Conservation (phyloP, 495 filamentous ascomycete species). For the Penicillium fimorum region DNA sequence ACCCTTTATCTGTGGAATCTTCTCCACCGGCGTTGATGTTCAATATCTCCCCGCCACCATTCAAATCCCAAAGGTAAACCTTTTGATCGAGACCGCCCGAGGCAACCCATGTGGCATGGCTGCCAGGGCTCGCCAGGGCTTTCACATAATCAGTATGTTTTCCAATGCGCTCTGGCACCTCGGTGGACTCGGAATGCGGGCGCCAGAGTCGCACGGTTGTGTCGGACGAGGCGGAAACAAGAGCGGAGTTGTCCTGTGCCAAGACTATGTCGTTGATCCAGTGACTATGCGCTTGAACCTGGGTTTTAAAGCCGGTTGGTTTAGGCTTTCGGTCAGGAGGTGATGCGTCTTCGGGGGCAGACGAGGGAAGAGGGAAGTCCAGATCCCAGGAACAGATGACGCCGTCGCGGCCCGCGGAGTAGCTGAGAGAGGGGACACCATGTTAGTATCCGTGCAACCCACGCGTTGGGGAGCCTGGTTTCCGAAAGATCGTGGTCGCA, state of each 20-base stretch:
- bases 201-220: conserved; percentile 94
- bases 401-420: conserved; percentile 93
- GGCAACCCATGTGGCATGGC: conserved; percentile 80
- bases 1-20: conserved; percentile 83
- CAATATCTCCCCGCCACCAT: conserved; percentile 77
- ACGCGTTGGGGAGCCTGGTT: conserved; percentile 5
- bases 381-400: conserved; percentile 95
- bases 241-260: conserved; percentile 72
- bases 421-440: conserved; percentile 53
- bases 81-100: conserved; percentile 95
- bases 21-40: conserved; percentile 80
- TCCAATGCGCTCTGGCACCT: conserved; percentile 77
- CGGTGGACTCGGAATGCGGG: conserved; percentile 67
- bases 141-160: conserved; percentile 97
- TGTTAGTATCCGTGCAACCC: conserved; percentile 24
- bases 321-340: conserved; percentile 26
- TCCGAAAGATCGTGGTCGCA: neutral
- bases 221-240: conserved; percentile 94
- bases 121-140: conserved; percentile 75
- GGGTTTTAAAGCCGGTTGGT: conserved; percentile 71
- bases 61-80: conserved; percentile 89
- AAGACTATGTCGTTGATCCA: conserved; percentile 98
- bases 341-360: conserved; percentile 36
- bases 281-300: conserved; percentile 97
- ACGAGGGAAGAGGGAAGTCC: conserved; percentile 48